Conservation (phyloP, 1,284 basidiomycete species). For the Sanguinoderma infundibulare region DNA sequence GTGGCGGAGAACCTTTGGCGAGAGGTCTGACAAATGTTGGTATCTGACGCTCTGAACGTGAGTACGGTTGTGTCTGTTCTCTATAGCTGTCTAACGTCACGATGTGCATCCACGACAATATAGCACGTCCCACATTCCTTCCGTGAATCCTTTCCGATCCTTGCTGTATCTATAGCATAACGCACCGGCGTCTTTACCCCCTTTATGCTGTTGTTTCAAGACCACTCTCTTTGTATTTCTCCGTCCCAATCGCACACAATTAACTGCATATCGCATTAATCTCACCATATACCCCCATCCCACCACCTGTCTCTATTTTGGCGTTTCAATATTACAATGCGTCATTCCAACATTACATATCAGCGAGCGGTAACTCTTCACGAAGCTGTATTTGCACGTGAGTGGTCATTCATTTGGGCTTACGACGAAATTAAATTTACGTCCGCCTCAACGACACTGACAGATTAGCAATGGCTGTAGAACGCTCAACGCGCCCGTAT, state of each 20-base stretch:
- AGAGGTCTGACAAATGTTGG: conserved; percentile 40
- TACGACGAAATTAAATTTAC: too few species aligned
- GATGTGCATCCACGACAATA: background rate
- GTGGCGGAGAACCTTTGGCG: conserved; percentile 56
- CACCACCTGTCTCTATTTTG: background rate
- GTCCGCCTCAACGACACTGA: too few species aligned
- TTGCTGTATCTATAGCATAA: background rate
- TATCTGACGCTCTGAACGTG: background rate
- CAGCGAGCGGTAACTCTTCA: too few species aligned
- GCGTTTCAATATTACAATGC: too few species aligned
- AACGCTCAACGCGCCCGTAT: too few species aligned
- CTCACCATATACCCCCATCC: background rate
- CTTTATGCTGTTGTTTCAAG: background rate
- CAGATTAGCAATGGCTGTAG: too few species aligned
- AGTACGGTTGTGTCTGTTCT: background rate
- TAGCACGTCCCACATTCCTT: background rate
- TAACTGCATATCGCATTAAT: background rate
- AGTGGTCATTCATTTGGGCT: too few species aligned
- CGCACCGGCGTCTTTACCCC: background rate
- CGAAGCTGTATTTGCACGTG: too few species aligned
- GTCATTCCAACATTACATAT: too few species aligned
- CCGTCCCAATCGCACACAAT: background rate
- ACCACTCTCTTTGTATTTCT: background rate
- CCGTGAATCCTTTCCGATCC: background rate
- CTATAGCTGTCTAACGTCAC: too few species aligned